Percentiles rank a stretch among this genome's conserved stretches.
Evolutionary conservation across 2,329 filamentous ascomycete genomes (phyloP).

Genomic region (Ploettnerulaceae sp.): DNA sequence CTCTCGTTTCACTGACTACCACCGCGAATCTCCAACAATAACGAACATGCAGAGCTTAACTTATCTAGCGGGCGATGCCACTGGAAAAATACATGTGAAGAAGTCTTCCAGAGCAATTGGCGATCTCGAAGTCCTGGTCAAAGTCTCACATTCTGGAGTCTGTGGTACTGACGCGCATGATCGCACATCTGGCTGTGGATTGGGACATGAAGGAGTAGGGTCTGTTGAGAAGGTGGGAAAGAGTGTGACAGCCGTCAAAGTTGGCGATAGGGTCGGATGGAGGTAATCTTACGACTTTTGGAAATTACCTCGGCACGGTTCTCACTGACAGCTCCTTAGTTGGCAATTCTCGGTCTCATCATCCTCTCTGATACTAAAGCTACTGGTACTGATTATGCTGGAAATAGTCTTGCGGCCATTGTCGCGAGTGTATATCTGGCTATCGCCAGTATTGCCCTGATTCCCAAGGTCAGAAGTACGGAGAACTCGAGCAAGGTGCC

Average conservation of each 20-base stretch:
- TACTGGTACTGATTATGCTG: background rate
- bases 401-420: conserved; percentile 37
- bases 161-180: conserved; percentile 51
- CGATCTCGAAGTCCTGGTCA: conserved; percentile 6
- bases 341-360: conserved; percentile 16
- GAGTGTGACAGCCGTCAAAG: conserved; percentile 50
- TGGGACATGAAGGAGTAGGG: conserved; percentile 68
- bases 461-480: conserved; percentile 18
- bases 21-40: no score
- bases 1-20: no score
- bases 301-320: no score
- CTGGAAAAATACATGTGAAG: conserved; percentile 6
- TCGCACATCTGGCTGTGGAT: conserved; percentile 33
- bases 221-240: conserved; percentile 58
- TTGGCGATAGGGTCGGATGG: conserved; percentile 46
- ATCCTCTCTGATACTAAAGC: background rate
- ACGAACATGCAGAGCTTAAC: background rate
- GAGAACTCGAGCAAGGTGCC: conserved; percentile 43
- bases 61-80: conserved; percentile 4
- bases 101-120: conserved; percentile 9
- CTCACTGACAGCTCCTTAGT: no score
- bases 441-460: conserved; percentile 30
- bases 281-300: conserved; percentile 35
- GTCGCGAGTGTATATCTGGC: conserved; percentile 41
- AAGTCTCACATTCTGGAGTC: conserved; percentile 30